Evolutionary conservation across 352 stramenopile species (phyloP).

Genomic region (Globisporangium sylvaticum): DNA sequence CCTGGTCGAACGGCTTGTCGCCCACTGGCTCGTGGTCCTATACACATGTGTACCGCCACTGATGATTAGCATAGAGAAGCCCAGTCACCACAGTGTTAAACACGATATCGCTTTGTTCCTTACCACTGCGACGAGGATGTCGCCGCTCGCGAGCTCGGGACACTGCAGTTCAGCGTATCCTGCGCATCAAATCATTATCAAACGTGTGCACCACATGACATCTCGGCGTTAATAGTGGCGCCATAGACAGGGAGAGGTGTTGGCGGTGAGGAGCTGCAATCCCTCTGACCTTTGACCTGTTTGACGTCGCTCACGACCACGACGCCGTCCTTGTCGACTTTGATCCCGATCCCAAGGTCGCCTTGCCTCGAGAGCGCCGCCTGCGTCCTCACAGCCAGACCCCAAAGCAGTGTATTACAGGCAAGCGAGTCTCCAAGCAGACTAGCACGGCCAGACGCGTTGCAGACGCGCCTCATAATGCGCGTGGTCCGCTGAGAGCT

Average conservation of each 20-base stretch:
- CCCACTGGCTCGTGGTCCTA: conserved; percentile 13
- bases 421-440: too few relatives aligned
- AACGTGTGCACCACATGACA: neutral
- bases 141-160: conserved; percentile 24
- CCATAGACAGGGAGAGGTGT: neutral
- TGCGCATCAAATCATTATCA: conserved; percentile 4
- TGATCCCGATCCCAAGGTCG: conserved; percentile 31
- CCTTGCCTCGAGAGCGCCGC: conserved; percentile 18
- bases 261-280: too few relatives aligned
- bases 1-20: conserved; percentile 19
- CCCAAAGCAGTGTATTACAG: too few relatives aligned
- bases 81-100: neutral
- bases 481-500: neutral
- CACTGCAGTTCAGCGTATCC: conserved; percentile 27
- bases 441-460: too few relatives aligned
- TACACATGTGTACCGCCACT: too few relatives aligned
- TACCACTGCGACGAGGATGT: conserved; percentile 35
- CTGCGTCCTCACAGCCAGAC: too few relatives aligned
- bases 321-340: conserved; percentile 23
- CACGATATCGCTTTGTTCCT: too few relatives aligned
- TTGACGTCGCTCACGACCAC: conserved; percentile 30
- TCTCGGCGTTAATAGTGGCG: neutral
- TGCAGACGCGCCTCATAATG: neutral
- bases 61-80: neutral
- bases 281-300: conserved; percentile 12